Evolutionary conservation across 768 basidiomycete genomes (phyloP).

Genomic region (Auricularia cornea): DNA sequence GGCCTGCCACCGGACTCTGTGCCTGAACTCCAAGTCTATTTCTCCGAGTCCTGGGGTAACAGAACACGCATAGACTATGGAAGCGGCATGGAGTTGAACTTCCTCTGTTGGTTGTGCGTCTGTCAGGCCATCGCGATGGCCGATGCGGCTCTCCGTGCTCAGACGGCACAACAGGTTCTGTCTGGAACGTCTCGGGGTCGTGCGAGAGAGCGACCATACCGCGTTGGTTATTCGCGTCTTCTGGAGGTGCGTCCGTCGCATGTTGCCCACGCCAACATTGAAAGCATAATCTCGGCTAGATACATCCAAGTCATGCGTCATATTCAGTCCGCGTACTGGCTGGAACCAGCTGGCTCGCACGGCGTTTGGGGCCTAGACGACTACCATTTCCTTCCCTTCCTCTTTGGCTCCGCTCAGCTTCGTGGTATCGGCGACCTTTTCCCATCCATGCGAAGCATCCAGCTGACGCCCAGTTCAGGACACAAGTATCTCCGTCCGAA

Average conservation of each 20-base stretch:
- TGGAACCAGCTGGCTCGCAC: constrained; percentile 98
- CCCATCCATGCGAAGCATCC: background rate
- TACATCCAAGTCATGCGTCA: constrained; percentile 77
- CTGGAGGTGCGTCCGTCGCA: constrained; percentile 54
- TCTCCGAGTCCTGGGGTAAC: constrained; percentile 87
- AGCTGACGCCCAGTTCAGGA: constrained; percentile 31
- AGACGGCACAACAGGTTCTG: constrained; percentile 52
- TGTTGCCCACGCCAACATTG: background rate
- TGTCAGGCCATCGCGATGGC: background rate
- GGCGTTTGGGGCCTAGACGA: constrained; percentile 98
- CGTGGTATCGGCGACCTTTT: constrained; percentile 36
- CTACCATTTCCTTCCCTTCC: constrained; percentile 91
- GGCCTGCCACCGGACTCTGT: constrained; percentile 49
- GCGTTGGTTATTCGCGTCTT: constrained; percentile 79
- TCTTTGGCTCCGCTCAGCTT: constrained; percentile 79
- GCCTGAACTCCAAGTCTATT: constrained; percentile 69
- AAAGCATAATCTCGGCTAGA: constrained; percentile 17
- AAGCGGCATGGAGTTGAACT: constrained; percentile 99
- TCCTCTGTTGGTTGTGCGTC: constrained; percentile 89
- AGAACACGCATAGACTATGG: constrained; percentile 92
- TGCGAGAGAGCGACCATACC: constrained; percentile 55
- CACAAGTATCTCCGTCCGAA: constrained; percentile 89
- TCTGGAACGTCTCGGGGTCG: constrained; percentile 59
- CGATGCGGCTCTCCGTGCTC: background rate
- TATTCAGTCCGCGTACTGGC: constrained; percentile 91